Conservation (phyloP, 106 monocot species). For the Dendrobium nobile region DNA sequence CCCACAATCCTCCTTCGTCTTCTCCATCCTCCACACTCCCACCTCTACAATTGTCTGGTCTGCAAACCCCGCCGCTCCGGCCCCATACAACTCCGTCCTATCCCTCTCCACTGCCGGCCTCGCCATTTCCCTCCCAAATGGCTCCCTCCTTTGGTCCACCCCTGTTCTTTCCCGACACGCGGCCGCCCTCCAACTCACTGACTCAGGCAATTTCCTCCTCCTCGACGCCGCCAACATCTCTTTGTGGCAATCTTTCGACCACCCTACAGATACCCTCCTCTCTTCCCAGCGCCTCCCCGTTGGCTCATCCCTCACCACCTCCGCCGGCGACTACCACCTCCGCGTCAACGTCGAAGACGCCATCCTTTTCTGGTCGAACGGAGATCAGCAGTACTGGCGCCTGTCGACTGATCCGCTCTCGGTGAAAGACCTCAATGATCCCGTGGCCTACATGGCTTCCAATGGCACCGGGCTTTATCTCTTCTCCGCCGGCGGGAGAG, state of each 20-base stretch:
- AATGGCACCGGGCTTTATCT: slow-evolving; percentile 59
- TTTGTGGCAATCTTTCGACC: slow-evolving; percentile 84
- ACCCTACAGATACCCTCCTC: slow-evolving; percentile 68
- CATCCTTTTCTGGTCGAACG: slow-evolving; percentile 35
- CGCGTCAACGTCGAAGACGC: slow-evolving; percentile 32
- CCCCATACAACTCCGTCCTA: slow-evolving; percentile 26
- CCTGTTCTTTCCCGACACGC: slow-evolving; percentile 20
- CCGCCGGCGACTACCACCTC: slow-evolving; percentile 38
- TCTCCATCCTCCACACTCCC: slow-evolving; percentile 37
- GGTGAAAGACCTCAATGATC: slow-evolving; percentile 23
- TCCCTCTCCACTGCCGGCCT: slow-evolving; percentile 49
- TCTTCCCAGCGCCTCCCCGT: slow-evolving; percentile 41
- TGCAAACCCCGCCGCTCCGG: slow-evolving; percentile 38
- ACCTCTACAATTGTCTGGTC: slow-evolving; percentile 40
- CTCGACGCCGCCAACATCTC: slow-evolving; percentile 31
- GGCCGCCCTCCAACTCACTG: slow-evolving; percentile 47
- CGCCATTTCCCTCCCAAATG: slow-evolving; percentile 25
- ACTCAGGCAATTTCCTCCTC: slow-evolving; percentile 62
- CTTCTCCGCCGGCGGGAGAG: slow-evolving; percentile 8
- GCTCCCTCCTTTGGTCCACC: slow-evolving; percentile 53
- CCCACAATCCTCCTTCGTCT: slow-evolving; percentile 37
- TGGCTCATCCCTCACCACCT: slow-evolving; percentile 32
- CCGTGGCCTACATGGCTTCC: slow-evolving; percentile 30
- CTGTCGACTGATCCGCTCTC: slow-evolving; percentile 41
- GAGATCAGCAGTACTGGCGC: slow-evolving; percentile 54